Evolutionary conservation across 2,329 filamentous ascomycete genomes (phyloP).

Genomic region (Tolypocladium amazonense): DNA sequence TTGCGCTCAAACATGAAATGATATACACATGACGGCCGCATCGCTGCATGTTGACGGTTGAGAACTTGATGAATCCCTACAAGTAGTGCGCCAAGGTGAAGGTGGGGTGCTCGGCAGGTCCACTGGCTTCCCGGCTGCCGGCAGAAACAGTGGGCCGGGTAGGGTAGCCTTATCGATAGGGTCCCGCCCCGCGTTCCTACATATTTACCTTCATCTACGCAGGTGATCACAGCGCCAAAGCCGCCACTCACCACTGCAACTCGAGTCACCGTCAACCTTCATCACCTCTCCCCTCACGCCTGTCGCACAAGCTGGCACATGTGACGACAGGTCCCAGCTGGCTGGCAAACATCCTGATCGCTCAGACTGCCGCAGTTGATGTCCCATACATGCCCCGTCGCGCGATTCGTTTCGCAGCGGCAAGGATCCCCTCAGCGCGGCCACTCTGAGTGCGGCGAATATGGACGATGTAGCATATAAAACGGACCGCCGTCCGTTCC

Average conservation of each 20-base stretch:
- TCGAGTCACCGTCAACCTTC: background rate
- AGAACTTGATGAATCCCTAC: no score
- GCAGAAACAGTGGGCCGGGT: background rate
- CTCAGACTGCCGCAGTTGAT: background rate
- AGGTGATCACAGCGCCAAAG: background rate
- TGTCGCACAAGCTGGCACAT: background rate
- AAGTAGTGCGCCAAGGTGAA: background rate
- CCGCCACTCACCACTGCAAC: background rate
- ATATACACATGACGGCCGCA: no score
- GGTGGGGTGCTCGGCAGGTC: background rate
- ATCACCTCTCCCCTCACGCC: background rate
- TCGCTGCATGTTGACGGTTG: no score
- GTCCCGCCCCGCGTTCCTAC: background rate
- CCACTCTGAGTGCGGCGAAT: slow-evolving; percentile 2
- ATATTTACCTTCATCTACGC: background rate
- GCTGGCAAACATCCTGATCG: background rate
- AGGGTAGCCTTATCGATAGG: background rate
- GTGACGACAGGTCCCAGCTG: background rate
- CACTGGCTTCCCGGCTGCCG: background rate
- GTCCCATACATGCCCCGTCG: slow-evolving; percentile 1
- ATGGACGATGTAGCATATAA: slow-evolving; percentile 6
- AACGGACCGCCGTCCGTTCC: slow-evolving; percentile 5
- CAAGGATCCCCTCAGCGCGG: background rate
- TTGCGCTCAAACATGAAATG: no score
- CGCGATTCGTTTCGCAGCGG: slow-evolving; percentile 1